Base-by-base conservation (phyloP, 176 grass and related monocot species). In the Tillandsia fasciculata region DNA sequence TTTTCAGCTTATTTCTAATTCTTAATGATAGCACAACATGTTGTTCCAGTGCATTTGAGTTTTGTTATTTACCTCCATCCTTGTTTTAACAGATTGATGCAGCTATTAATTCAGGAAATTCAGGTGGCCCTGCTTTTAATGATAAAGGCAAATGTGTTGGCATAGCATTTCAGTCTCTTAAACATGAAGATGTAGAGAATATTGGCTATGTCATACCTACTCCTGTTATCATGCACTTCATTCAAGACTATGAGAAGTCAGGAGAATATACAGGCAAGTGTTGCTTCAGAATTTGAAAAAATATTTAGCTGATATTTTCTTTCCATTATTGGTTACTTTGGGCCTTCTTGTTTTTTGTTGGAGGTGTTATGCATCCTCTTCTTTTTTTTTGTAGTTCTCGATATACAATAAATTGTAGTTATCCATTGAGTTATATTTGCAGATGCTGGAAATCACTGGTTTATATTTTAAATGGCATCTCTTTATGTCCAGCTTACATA, bases 131-230 rank as follows among this genome's bases (percentile, higher is more conserved):
- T 77, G 93, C 93, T 81, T 97, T 97, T 67, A 97, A 87, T 71
- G 89, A 97, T 51, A 85, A 87, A 75, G 93, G 89, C 2, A 73
- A 87, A 73, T 97, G 89, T 9, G 89, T 97, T 11, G 93, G 93
- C 65, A 97, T 97, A 71, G 93, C 93, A 77, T 97, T 97, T 87
- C 93, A 97, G 71, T 97, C 93, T 73, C 89, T 97, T 72, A 97
- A 97, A 52, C 93, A 97, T 50, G 93, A 97, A 81, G 94, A 97
- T 97, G 94, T 72, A 9, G 94, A 97, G 80, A 97, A 92, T 78
- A 97, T 97, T 79, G 89, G 94, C 64, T 97, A 97, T 33, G 89
- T 97, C 67, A 97, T 97, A 72, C 94, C 94, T 53, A 97, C 89
- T 51, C 94, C 94, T 63, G 94, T 97, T 42, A 97, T 97, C 53